These are phyloP conservation scores for Mycena olivaceomarginata DNA, from an alignment of 768 basidiomycete genomes.

Conservation along the genomic window DNA sequence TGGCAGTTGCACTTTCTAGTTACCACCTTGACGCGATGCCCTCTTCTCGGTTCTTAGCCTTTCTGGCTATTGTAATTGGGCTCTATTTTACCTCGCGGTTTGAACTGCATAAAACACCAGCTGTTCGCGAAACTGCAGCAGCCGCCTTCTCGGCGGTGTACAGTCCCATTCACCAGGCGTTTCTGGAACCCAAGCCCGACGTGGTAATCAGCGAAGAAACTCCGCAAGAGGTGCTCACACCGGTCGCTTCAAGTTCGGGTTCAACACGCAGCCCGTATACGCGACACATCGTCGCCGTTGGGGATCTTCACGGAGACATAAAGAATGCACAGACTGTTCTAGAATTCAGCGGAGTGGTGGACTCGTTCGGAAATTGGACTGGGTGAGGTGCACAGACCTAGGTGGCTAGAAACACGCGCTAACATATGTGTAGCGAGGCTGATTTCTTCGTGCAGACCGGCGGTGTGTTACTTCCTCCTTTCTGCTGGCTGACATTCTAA, in stretches of 20 bases:
- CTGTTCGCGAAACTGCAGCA: constrained; percentile 4
- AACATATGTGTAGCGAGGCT: constrained; percentile 60
- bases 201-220: constrained; percentile 7
- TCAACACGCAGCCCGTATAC: constrained; percentile 54
- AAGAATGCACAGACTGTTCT: constrained; percentile 88
- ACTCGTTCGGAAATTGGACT: constrained; percentile 85
- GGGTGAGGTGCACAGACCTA: constrained; percentile 59
- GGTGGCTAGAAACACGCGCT: background rate
- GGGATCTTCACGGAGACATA: constrained; percentile 94
- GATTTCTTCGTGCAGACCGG: constrained; percentile 93
- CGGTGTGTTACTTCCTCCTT: constrained; percentile 59
- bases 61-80: constrained; percentile 12
- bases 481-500: background rate
- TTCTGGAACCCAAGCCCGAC: background rate
- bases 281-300: constrained; percentile 88
- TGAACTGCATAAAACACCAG: constrained; percentile 30
- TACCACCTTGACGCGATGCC: constrained; percentile 1
- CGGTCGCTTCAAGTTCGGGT: constrained; percentile 6
- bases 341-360: constrained; percentile 81
- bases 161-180: constrained; percentile 6
- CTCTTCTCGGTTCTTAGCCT: constrained; percentile 15
- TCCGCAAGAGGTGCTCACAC: constrained; percentile 18
- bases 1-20: background rate
- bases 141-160: constrained; percentile 18
- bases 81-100: constrained; percentile 29